Conservation (phyloP, 1,284 basidiomycete genomes). For the Cryptococcus sp. region DNA sequence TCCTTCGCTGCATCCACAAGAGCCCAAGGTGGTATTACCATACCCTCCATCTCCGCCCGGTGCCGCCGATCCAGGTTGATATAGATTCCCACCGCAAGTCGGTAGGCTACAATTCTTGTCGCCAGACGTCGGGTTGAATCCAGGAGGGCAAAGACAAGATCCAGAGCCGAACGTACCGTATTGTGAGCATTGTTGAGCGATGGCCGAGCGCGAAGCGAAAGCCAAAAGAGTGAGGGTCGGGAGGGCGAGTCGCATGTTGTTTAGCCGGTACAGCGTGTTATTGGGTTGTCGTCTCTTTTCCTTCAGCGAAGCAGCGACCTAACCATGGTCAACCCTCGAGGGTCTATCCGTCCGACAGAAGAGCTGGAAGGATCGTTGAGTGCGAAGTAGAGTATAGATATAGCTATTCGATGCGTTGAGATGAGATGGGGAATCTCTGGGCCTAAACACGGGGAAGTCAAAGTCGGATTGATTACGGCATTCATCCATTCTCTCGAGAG, state of each 20-base stretch:
- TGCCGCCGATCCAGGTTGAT: slow-evolving; percentile 44
- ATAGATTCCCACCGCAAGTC: slow-evolving; percentile 71
- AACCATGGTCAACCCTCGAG: no score
- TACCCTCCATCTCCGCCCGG: slow-evolving; percentile 50
- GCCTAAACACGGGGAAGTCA: no score
- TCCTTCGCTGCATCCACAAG: slow-evolving; percentile 55
- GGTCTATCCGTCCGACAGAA: no score
- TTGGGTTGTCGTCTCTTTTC: no score
- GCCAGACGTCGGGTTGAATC: slow-evolving; percentile 41
- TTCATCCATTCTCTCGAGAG: no score
- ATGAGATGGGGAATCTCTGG: no score
- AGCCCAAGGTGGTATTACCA: slow-evolving; percentile 57
- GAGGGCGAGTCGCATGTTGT: background rate
- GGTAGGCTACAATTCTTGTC: slow-evolving; percentile 42
- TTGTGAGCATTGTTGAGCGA: slow-evolving; percentile 57
- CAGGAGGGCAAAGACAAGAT: slow-evolving; percentile 65
- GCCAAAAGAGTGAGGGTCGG: background rate
- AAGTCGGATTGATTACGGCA: no score
- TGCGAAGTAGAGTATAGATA: no score
- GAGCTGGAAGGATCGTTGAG: no score
- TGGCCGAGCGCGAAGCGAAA: background rate
- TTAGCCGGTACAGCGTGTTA: no score
- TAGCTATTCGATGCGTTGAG: no score
- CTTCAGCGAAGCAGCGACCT: no score
- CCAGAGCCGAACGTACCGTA: slow-evolving; percentile 57